Evolutionary conservation across 2,329 filamentous ascomycete genomes (phyloP).

Genomic region (Verticillium nonalfalfae): DNA sequence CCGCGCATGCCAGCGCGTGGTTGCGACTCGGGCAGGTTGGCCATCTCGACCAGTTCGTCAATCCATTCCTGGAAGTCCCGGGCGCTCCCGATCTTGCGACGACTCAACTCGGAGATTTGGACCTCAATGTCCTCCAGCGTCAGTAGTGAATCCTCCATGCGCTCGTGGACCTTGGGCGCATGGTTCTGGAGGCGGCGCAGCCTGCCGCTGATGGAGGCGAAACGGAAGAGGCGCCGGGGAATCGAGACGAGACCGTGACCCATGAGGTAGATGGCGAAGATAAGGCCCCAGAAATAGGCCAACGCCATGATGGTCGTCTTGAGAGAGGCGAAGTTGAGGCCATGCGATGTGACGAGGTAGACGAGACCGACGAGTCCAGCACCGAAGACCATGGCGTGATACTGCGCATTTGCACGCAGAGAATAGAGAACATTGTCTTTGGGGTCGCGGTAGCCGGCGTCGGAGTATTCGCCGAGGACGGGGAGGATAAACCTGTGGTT

Average conservation of each 20-base stretch:
- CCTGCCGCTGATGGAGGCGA: conserved; percentile 68
- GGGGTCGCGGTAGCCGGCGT: conserved; percentile 86
- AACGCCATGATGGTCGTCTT: conserved; percentile 88
- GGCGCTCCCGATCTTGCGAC: conserved; percentile 73
- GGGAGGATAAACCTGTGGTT: conserved; percentile 73
- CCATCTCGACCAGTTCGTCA: conserved; percentile 80
- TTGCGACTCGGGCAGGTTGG: conserved; percentile 58
- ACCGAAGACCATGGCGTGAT: conserved; percentile 74
- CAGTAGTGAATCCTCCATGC: conserved; percentile 76
- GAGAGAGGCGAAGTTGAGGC: conserved; percentile 64
- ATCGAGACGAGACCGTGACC: conserved; percentile 92
- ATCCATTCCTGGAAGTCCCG: conserved; percentile 86
- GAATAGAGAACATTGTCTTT: conserved; percentile 78
- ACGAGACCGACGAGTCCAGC: conserved; percentile 66
- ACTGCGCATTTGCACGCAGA: conserved; percentile 78
- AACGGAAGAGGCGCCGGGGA: conserved; percentile 72
- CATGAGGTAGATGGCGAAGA: conserved; percentile 94
- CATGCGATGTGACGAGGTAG: conserved; percentile 77
- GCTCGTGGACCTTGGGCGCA: conserved; percentile 79
- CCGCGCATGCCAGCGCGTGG: conserved; percentile 34
- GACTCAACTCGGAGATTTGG: conserved; percentile 72
- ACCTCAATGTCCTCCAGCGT: conserved; percentile 75
- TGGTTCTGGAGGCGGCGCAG: conserved; percentile 70
- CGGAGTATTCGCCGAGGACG: conserved; percentile 87
- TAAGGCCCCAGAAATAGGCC: conserved; percentile 87